phyloP scores from a whole-genome alignment of 805 yeast species.

The Candida nonsorbophila region DNA sequence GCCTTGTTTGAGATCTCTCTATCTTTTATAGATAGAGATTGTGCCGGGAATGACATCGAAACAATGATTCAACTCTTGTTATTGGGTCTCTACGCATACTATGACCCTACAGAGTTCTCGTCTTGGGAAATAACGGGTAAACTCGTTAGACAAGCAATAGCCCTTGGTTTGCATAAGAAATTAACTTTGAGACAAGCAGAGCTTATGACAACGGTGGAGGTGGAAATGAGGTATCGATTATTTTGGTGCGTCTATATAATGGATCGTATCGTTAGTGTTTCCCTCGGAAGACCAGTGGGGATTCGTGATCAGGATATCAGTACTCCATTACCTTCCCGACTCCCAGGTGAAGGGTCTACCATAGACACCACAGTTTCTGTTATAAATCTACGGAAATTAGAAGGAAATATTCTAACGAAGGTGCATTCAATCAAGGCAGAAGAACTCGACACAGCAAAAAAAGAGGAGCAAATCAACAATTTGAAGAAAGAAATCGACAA shows the following conservation, averaged over 20 bases:
- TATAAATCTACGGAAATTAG: slow-evolving; percentile 40
- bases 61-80: slow-evolving; percentile 37
- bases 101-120: slow-evolving; percentile 44
- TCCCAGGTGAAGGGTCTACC: slow-evolving; percentile 36
- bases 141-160: slow-evolving; percentile 38
- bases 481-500: slow-evolving; percentile 15
- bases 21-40: slow-evolving; percentile 36
- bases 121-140: slow-evolving; percentile 52
- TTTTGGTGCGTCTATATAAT: slow-evolving; percentile 48
- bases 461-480: slow-evolving; percentile 1
- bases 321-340: slow-evolving; percentile 34
- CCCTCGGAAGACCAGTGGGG: slow-evolving; percentile 45
- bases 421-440: slow-evolving; percentile 43
- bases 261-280: slow-evolving; percentile 44
- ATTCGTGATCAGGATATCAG: slow-evolving; percentile 48
- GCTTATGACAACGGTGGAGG: slow-evolving; percentile 13
- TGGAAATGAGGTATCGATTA: slow-evolving; percentile 40
- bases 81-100: slow-evolving; percentile 46
- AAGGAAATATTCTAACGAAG: slow-evolving; percentile 40
- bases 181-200: slow-evolving; percentile 11
- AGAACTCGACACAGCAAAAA: slow-evolving; percentile 12
- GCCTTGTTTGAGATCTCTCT: slow-evolving; percentile 19
- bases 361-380: slow-evolving; percentile 36
- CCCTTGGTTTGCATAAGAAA: slow-evolving; percentile 43
- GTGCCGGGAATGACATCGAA: slow-evolving; percentile 32